phyloP scores from a whole-genome alignment of 2,329 filamentous ascomycete species.

The Cercospora citrullina region DNA sequence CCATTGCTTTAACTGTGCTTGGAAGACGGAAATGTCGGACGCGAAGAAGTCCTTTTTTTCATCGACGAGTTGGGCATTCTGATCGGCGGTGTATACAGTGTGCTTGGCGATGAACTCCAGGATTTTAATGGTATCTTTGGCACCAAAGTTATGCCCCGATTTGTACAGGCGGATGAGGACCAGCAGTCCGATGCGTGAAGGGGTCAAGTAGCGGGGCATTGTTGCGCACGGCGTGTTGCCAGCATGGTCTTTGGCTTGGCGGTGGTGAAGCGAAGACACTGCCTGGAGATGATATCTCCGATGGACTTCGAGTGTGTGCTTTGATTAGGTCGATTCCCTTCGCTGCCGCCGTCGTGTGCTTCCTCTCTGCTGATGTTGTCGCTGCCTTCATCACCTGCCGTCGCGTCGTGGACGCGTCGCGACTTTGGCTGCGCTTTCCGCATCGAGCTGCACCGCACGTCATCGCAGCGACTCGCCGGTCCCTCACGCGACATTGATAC shows the following conservation, averaged over 20 bases:
- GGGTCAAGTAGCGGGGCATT: conserved; percentile 85
- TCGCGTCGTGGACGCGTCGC: conserved; percentile 5
- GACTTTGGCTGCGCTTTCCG: background rate
- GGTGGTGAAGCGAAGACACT: background rate
- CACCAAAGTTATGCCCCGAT: conserved; percentile 24
- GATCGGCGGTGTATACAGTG: conserved; percentile 42
- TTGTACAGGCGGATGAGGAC: conserved; percentile 76
- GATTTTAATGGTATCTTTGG: conserved; percentile 59
- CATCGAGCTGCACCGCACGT: background rate
- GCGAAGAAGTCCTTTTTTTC: conserved; percentile 25
- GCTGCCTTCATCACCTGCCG: conserved; percentile 5
- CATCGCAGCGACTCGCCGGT: background rate
- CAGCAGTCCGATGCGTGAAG: conserved; percentile 81
- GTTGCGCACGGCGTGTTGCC: background rate
- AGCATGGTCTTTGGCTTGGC: background rate
- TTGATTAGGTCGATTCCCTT: background rate
- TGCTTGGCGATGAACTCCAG: conserved; percentile 77
- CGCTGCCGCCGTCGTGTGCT: background rate
- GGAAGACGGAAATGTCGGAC: conserved; percentile 23
- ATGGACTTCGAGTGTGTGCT: background rate
- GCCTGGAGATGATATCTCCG: background rate
- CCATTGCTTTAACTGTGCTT: conserved; percentile 24
- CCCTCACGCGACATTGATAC: background rate
- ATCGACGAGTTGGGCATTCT: conserved; percentile 17
- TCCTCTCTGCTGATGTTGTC: background rate